Evolutionary conservation across 225 moss, liverwort and hornwort species (phyloP).

Genomic region (Pleurozium schreberi): DNA sequence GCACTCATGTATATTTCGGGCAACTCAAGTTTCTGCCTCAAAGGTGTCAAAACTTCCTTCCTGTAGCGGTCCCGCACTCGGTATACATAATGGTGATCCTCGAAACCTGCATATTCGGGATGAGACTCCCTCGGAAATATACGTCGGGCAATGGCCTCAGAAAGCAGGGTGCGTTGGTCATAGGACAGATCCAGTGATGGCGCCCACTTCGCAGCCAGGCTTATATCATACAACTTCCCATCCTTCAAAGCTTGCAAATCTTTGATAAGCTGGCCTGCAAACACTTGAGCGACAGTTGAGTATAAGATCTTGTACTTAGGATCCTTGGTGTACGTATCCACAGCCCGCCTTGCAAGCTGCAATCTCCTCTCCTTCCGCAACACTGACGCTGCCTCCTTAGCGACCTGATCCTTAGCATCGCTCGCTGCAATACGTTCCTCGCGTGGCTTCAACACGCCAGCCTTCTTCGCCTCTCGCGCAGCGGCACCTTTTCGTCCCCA

Average conservation of each 20-base stretch:
- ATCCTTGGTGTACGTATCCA: slow-evolving; percentile 20
- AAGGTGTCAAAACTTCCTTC: slow-evolving; percentile 53
- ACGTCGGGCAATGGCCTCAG: slow-evolving; percentile 57
- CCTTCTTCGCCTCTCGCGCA: slow-evolving; percentile 46
- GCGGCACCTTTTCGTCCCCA: slow-evolving; percentile 57
- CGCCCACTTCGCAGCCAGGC: slow-evolving; percentile 78
- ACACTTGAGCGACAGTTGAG: slow-evolving; percentile 49
- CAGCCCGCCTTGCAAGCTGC: slow-evolving; percentile 25
- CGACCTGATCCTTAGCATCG: slow-evolving; percentile 41
- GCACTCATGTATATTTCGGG: slow-evolving; percentile 85
- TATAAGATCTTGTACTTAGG: slow-evolving; percentile 36
- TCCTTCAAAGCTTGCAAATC: slow-evolving; percentile 47
- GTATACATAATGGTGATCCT: slow-evolving; percentile 30
- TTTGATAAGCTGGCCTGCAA: slow-evolving; percentile 41
- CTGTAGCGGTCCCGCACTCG: slow-evolving; percentile 62
- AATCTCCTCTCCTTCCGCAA: slow-evolving; percentile 38
- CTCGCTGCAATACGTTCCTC: slow-evolving; percentile 57
- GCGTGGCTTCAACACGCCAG: slow-evolving; percentile 43
- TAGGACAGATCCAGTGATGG: slow-evolving; percentile 64
- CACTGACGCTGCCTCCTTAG: slow-evolving; percentile 25
- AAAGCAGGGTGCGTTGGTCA: slow-evolving; percentile 55
- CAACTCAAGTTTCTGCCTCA: slow-evolving; percentile 63
- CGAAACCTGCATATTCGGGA: slow-evolving; percentile 45
- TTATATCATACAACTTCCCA: slow-evolving; percentile 32
- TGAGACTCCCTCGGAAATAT: slow-evolving; percentile 47